Conservation (phyloP, 306 rosid species). For the Prunus armeniaca region DNA sequence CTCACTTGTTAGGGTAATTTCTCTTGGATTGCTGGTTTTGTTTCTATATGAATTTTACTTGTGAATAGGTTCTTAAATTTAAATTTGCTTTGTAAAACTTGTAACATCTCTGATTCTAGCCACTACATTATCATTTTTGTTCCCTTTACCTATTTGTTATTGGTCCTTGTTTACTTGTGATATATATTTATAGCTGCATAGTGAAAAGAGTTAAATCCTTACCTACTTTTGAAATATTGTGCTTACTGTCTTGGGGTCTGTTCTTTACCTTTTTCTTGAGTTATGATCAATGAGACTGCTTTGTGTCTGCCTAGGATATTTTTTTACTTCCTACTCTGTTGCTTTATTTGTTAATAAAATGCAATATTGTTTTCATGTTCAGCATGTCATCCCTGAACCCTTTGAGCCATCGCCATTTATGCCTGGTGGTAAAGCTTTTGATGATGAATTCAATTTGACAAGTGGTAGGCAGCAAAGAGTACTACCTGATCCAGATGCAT, state of each 20-base stretch:
- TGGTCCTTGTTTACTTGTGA: neutral
- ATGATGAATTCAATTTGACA: conserved; percentile 51
- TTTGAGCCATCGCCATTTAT: conserved; percentile 92
- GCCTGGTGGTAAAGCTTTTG: conserved; percentile 70
- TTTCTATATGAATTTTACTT: neutral
- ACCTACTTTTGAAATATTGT: neutral
- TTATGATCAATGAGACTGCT: neutral
- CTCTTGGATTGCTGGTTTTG: neutral
- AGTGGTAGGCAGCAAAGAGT: conserved; percentile 54
- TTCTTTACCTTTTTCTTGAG: neutral
- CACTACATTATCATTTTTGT: neutral
- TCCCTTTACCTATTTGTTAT: neutral
- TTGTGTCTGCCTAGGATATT: neutral
- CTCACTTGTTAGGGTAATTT: neutral
- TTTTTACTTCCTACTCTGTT: neutral
- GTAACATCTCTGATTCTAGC: neutral
- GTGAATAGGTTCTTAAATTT: neutral
- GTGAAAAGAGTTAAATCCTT: neutral
- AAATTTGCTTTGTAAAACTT: neutral
- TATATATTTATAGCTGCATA: neutral
- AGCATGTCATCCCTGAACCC: conserved; percentile 88
- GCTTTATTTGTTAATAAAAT: conserved; percentile 19
- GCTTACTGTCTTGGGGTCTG: neutral
- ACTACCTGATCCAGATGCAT: conserved; percentile 52
- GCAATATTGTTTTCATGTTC: conserved; percentile 32